phyloP scores from a whole-genome alignment of 768 basidiomycete genomes.

The Piloderma croceum region DNA sequence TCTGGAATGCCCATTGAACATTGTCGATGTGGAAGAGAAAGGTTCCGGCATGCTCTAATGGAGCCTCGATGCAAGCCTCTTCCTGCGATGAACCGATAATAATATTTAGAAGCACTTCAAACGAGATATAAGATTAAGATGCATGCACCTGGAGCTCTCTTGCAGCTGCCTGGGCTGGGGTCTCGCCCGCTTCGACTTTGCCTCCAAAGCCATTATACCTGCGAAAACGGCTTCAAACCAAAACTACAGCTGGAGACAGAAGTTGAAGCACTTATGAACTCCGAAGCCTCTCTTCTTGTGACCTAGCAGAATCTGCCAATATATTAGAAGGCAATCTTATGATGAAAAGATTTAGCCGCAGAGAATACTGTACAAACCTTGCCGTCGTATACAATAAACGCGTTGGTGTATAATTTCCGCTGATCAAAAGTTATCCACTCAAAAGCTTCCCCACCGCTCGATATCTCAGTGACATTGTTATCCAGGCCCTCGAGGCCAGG shows the following conservation, averaged over 20 bases:
- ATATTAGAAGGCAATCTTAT: not conserved
- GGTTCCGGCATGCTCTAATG: constrained; percentile 56
- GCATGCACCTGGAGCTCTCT: constrained; percentile 58
- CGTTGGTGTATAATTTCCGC: constrained; percentile 56
- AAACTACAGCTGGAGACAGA: not conserved
- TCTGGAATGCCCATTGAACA: constrained; percentile 56
- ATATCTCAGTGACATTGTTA: not conserved
- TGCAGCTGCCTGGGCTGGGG: constrained; percentile 59
- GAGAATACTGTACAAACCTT: constrained; percentile 31
- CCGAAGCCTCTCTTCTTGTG: constrained; percentile 80
- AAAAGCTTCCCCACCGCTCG: not conserved
- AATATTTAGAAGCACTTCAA: not conserved
- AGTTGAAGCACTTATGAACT: constrained; percentile 43
- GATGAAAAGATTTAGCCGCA: not conserved
- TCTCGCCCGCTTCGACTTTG: constrained; percentile 76
- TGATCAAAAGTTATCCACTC: not conserved
- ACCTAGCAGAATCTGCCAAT: constrained; percentile 57
- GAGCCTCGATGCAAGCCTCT: constrained; percentile 19
- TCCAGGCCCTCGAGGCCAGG: too few relatives aligned
- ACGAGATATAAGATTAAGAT: too few relatives aligned
- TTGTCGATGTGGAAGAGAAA: constrained; percentile 58
- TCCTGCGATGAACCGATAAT: not conserved
- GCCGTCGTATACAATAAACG: constrained; percentile 52
- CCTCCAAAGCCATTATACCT: constrained; percentile 91
- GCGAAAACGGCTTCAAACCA: constrained; percentile 1